A percentile compares a stretch with the other conserved stretches of the same genome.
Conservation (phyloP, 805 yeast species). For the Metschnikowia koreensis region DNA sequence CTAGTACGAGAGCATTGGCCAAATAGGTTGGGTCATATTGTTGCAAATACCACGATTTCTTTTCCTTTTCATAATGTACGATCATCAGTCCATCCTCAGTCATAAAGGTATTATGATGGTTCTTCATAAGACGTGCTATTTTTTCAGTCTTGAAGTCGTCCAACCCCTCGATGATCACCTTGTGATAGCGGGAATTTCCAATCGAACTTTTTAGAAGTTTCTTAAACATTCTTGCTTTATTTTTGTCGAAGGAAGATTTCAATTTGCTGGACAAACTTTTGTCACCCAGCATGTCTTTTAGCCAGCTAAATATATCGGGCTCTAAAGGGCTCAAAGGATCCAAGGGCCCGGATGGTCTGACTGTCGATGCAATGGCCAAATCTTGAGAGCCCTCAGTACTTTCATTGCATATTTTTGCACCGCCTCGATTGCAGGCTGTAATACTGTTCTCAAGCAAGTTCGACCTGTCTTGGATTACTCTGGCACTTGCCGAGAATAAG, state of each 20-base stretch:
- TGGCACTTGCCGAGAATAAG: background rate
- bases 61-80: conserved; percentile 4
- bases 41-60: conserved; percentile 10
- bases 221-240: background rate
- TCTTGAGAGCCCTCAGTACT: background rate
- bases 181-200: background rate
- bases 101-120: conserved; percentile 6
- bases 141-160: conserved; percentile 3
- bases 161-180: conserved; percentile 1
- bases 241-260: background rate
- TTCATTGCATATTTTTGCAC: background rate
- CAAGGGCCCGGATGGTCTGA: background rate
- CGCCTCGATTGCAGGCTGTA: background rate
- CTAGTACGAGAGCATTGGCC: background rate
- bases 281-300: background rate
- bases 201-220: background rate
- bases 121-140: conserved; percentile 3
- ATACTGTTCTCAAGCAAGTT: background rate
- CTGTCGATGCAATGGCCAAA: background rate
- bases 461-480: background rate
- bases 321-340: background rate
- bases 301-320: background rate
- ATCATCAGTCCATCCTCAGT: conserved; percentile 9
- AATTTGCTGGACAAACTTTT: background rate
- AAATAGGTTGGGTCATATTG: background rate